These are phyloP conservation scores for Amanita jacksonii DNA, from an alignment of 768 basidiomycete genomes.

Conservation along the genomic window DNA sequence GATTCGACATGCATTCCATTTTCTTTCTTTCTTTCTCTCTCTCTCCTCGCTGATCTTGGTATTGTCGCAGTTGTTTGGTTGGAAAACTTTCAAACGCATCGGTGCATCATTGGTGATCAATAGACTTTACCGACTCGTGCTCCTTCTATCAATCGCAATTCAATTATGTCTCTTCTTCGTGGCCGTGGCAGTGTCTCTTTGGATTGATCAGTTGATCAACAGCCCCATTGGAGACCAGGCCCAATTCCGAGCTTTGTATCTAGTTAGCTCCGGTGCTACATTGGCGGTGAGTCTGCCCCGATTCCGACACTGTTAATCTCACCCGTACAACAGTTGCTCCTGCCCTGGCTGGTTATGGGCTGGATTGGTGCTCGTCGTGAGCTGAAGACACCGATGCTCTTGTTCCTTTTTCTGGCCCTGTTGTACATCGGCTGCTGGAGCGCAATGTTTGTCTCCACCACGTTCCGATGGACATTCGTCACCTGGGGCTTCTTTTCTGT, in stretches of 20 bases:
- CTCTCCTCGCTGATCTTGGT: background rate
- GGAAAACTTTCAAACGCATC: constrained; percentile 84
- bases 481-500: constrained; percentile 69
- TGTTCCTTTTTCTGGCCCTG: constrained; percentile 53
- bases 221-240: constrained; percentile 51
- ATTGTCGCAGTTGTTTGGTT: constrained; percentile 53
- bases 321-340: constrained; percentile 34
- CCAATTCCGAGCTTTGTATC: constrained; percentile 37
- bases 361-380: constrained; percentile 73
- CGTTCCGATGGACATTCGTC: constrained; percentile 70
- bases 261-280: constrained; percentile 43
- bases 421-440: constrained; percentile 63
- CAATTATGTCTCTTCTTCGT: constrained; percentile 79
- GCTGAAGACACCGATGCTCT: constrained; percentile 42
- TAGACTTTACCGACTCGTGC: constrained; percentile 63
- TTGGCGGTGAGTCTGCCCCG: constrained; percentile 40
- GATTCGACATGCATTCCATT: constrained; percentile 1
- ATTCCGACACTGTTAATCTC: background rate
- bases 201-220: constrained; percentile 70
- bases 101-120: constrained; percentile 70
- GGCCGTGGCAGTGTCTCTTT: constrained; percentile 54
- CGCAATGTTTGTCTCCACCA: constrained; percentile 59
- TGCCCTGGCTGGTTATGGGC: constrained; percentile 68
- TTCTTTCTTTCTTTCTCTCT: background rate
- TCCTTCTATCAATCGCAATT: constrained; percentile 59